Percentiles rank a stretch among this genome's conserved stretches.
Evolutionary conservation across 495 filamentous ascomycete genomes (phyloP).

Genomic region (Penicillium angulare): DNA sequence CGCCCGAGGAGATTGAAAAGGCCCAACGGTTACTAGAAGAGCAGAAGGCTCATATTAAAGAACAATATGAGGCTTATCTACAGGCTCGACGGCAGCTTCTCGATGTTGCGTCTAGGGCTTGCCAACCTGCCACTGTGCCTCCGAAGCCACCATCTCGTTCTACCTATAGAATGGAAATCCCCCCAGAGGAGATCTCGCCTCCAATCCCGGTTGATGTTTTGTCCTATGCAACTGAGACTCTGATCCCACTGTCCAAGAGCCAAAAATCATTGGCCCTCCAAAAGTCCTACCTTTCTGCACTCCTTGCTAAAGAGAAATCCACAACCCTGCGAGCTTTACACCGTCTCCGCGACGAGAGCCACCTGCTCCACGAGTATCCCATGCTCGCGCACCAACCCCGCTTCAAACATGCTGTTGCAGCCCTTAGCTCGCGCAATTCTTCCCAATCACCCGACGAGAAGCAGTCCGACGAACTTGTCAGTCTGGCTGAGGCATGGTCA

Average conservation of each 20-base stretch:
- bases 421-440: constrained; percentile 25
- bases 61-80: constrained; percentile 45
- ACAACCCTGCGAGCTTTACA: constrained; percentile 56
- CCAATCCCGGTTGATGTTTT: constrained; percentile 34
- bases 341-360: constrained; percentile 66
- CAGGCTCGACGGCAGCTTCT: constrained; percentile 37
- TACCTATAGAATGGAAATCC: constrained; percentile 14
- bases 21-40: constrained; percentile 35
- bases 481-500: constrained; percentile 46
- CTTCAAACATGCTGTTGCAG: constrained; percentile 42
- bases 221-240: constrained; percentile 56
- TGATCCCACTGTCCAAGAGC: constrained; percentile 55
- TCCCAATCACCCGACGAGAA: constrained; percentile 13
- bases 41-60: constrained; percentile 46
- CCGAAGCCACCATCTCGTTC: constrained; percentile 29
- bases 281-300: constrained; percentile 58
- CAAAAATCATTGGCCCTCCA: constrained; percentile 64
- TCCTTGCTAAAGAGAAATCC: constrained; percentile 58
- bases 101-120: constrained; percentile 37
- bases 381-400: constrained; percentile 44
- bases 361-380: constrained; percentile 63
- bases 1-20: constrained; percentile 34
- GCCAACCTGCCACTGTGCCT: constrained; percentile 32
- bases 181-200: constrained; percentile 13
- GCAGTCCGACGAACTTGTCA: constrained; percentile 32